These are phyloP conservation scores for Fusarium proliferatum DNA, from an alignment of 2,329 filamentous ascomycete species.

Conservation along the genomic window DNA sequence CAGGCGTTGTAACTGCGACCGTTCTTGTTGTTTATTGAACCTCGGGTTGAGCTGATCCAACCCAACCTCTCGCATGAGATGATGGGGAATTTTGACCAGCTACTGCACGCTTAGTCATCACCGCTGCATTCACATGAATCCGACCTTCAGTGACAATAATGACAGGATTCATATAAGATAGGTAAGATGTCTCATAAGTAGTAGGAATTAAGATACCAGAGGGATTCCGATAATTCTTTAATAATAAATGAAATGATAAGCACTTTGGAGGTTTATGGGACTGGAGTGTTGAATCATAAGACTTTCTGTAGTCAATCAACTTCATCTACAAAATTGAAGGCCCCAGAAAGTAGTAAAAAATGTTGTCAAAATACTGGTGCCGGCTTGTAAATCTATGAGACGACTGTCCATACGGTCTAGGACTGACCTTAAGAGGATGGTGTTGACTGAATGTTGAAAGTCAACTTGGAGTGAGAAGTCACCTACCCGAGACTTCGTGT, in stretches of 20 bases:
- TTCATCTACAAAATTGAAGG: not conserved
- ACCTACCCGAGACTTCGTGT: not conserved
- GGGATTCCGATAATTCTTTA: not conserved
- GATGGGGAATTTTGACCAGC: slow-evolving; percentile 23
- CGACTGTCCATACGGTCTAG: accelerated
- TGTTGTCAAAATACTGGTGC: not conserved
- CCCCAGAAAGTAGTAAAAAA: not conserved
- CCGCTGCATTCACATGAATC: slow-evolving; percentile 8
- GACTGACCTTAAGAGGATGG: not conserved
- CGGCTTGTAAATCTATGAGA: not conserved
- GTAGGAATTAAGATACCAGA: accelerated
- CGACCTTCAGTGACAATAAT: not conserved
- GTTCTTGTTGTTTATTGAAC: slow-evolving; percentile 1
- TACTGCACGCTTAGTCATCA: slow-evolving; percentile 30
- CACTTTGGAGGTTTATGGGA: not conserved
- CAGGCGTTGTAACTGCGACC: not conserved
- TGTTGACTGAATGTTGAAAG: not conserved
- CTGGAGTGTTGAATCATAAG: accelerated
- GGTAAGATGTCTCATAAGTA: accelerated
- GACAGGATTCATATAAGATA: not conserved
- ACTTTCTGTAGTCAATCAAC: accelerated
- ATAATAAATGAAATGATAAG: not conserved
- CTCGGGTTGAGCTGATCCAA: not conserved
- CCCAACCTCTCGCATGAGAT: slow-evolving; percentile 20
- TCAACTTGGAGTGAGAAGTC: not conserved